phyloP scores from a whole-genome alignment of 352 stramenopile genomes.

The Phytophthora kernoviae region DNA sequence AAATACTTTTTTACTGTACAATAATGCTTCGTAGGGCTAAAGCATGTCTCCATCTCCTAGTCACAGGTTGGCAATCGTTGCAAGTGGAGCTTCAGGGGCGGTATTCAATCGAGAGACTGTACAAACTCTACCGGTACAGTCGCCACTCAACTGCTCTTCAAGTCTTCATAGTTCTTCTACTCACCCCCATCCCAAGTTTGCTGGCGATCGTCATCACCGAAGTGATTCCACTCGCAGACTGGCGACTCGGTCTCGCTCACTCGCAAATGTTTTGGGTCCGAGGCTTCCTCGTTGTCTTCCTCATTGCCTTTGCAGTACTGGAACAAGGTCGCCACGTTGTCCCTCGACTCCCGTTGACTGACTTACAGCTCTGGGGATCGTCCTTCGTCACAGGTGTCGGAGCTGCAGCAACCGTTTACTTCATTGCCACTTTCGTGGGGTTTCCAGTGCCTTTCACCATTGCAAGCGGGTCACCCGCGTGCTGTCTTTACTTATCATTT shows the following conservation, averaged over 20 bases:
- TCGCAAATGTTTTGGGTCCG: constrained; percentile 28
- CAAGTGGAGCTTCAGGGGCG: constrained; percentile 38
- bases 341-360: constrained; percentile 9
- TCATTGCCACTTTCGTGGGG: constrained; percentile 15
- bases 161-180: constrained; percentile 1
- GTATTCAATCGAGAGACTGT: constrained; percentile 30
- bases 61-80: constrained; percentile 8
- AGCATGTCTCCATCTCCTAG: not conserved
- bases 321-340: constrained; percentile 14
- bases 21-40: not conserved
- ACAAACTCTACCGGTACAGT: constrained; percentile 15
- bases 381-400: constrained; percentile 14
- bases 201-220: constrained; percentile 16
- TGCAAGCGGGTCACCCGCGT: constrained; percentile 11
- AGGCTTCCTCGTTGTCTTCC: constrained; percentile 19
- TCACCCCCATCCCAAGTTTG: constrained; percentile 25
- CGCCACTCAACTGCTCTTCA: constrained; percentile 1
- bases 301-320: constrained; percentile 20
- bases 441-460: constrained; percentile 41
- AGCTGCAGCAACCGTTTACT: constrained; percentile 8
- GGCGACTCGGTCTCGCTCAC: constrained; percentile 6
- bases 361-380: constrained; percentile 3
- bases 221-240: constrained; percentile 26
- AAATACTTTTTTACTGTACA: too few relatives aligned
- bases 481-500: too few relatives aligned